Evolutionary conservation across 1,284 basidiomycete genomes (phyloP).

Genomic region (Inonotus hispidus): DNA sequence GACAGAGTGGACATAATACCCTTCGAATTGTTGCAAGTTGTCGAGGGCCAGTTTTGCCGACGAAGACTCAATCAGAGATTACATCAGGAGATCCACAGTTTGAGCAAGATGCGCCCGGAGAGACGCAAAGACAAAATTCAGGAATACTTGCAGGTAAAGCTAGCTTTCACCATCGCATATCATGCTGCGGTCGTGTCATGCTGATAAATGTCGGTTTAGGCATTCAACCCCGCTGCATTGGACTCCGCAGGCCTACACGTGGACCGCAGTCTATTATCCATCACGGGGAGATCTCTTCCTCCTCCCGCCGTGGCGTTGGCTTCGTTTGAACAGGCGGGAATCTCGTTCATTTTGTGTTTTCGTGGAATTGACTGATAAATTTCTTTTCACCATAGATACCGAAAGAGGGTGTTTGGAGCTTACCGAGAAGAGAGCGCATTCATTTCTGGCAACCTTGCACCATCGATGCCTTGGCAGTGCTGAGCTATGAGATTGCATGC

Average conservation of each 20-base stretch:
- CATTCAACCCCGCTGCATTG: neutral
- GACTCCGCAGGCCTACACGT: slow-evolving; percentile 4
- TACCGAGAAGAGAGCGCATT: neutral
- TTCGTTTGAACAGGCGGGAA: neutral
- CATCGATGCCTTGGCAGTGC: slow-evolving; percentile 4
- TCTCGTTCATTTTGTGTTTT: neutral
- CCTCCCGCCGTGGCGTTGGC: neutral
- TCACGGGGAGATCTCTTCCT: slow-evolving; percentile 13
- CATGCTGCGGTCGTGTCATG: neutral
- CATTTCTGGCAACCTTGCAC: neutral
- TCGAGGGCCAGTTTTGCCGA: slow-evolving; percentile 25
- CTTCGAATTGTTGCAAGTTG: slow-evolving; percentile 25
- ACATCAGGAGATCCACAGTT: slow-evolving; percentile 22
- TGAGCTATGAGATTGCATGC: slow-evolving; percentile 4
- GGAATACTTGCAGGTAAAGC: slow-evolving; percentile 8
- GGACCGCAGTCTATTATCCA: neutral
- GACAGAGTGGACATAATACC: slow-evolving; percentile 22
- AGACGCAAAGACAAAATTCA: slow-evolving; percentile 19
- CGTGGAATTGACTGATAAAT: neutral
- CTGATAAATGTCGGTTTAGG: neutral
- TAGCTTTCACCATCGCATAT: neutral
- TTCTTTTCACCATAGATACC: neutral
- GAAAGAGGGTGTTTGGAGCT: slow-evolving; percentile 1
- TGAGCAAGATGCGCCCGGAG: slow-evolving; percentile 24
- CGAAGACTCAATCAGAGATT: slow-evolving; percentile 23